Evolutionary conservation across 2,329 filamentous ascomycete species (phyloP).

Genomic region (Davidsoniella virescens): DNA sequence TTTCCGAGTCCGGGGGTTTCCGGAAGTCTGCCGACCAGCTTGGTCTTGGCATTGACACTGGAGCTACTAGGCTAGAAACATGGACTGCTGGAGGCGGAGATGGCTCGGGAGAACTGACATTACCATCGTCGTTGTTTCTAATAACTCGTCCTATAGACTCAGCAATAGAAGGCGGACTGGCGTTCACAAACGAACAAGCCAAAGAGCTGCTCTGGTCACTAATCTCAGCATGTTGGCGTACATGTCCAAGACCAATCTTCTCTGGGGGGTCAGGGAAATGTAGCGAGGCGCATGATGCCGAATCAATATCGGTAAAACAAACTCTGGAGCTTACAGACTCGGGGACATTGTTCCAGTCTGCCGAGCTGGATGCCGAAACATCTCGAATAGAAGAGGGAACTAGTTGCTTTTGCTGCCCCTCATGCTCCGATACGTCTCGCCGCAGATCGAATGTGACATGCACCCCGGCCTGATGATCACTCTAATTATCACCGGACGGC

Average conservation of each 20-base stretch:
- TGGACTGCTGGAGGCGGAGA: no score
- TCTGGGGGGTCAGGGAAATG: background rate
- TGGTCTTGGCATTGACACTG: background rate
- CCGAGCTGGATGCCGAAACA: conserved; percentile 7
- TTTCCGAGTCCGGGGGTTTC: background rate
- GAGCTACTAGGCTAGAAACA: background rate
- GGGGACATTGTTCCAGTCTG: conserved; percentile 11
- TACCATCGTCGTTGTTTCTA: background rate
- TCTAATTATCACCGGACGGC: conserved; percentile 1
- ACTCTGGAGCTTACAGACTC: conserved; percentile 9
- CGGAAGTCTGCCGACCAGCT: no score
- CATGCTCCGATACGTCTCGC: background rate
- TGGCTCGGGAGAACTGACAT: background rate
- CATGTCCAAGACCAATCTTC: conserved; percentile 3
- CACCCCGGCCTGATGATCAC: background rate
- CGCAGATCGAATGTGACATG: background rate
- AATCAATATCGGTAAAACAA: conserved; percentile 1
- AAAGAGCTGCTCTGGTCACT: background rate
- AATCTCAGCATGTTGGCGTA: conserved; percentile 8
- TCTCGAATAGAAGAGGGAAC: background rate
- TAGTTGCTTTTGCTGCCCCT: background rate
- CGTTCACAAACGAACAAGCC: no score
- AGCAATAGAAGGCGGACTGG: conserved; percentile 2
- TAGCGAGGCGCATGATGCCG: background rate
- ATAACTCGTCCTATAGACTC: conserved; percentile 4